Evolutionary conservation across 2,329 filamentous ascomycete genomes (phyloP).

Genomic region (Botrytis elliptica): DNA sequence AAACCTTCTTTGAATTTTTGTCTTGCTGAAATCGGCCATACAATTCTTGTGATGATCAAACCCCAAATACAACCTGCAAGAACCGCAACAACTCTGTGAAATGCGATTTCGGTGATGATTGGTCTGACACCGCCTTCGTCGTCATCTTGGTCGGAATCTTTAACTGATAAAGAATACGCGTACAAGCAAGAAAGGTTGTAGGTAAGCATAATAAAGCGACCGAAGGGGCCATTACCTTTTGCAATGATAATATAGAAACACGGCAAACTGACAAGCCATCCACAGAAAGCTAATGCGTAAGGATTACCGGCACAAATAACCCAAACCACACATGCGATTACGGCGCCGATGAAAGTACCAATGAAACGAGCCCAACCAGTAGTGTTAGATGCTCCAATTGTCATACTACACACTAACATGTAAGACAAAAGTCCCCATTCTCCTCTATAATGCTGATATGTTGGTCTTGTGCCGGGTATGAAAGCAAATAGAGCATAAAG

Average conservation of each 20-base stretch:
- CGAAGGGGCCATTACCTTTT: conserved; percentile 81
- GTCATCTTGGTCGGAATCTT: conserved; percentile 77
- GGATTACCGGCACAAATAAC: conserved; percentile 71
- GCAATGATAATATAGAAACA: conserved; percentile 91
- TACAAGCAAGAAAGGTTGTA: conserved; percentile 96
- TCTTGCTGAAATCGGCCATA: conserved; percentile 92
- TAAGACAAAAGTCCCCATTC: conserved; percentile 97
- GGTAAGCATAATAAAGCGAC: conserved; percentile 88
- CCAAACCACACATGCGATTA: conserved; percentile 76
- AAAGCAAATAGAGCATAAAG: conserved; percentile 90
- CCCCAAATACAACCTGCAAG: conserved; percentile 88
- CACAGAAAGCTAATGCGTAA: conserved; percentile 72
- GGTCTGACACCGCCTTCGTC: conserved; percentile 85
- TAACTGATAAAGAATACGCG: conserved; percentile 82
- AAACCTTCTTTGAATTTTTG: conserved; percentile 86
- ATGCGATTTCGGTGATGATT: conserved; percentile 81
- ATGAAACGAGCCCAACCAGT: conserved; percentile 83
- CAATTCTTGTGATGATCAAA: conserved; percentile 79
- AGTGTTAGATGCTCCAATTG: conserved; percentile 91
- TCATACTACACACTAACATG: conserved; percentile 98
- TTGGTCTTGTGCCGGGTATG: conserved; percentile 70
- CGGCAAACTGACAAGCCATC: conserved; percentile 75
- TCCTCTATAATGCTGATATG: conserved; percentile 85
- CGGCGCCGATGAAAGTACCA: conserved; percentile 79
- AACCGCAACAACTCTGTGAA: conserved; percentile 85